Evolutionary conservation across 2,329 filamentous ascomycete species (phyloP), one percentile per base, ranked within the genome.

Genomic region (Lecanicillium sp.): DNA sequence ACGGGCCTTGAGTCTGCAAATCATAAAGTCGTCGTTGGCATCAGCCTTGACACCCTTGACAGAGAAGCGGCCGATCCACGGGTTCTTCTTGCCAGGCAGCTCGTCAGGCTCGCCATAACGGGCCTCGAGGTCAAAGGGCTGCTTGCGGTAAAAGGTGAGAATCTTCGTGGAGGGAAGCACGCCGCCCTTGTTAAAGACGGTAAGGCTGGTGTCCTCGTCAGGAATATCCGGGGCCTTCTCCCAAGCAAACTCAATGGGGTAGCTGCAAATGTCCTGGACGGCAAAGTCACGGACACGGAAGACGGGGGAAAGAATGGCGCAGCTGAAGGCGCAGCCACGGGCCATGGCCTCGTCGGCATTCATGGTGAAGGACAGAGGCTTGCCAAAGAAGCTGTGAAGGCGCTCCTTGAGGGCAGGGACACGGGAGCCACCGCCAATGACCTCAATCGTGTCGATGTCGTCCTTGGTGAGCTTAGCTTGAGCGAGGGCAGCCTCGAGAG

Each of bases 211-310:
- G 62, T 96, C 92, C 73, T 98, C 92, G 54, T 98, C 92, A 18
- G 92, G 92, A 52, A 98, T 98, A 56, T 98, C 92, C 43, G 88
- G 80, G 18, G 90, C 94, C 74, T 96, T 94, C 73, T 98, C 92
- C 92, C 92, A 98, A 38, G 83, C 85, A 64, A 98, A 98, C 62
- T 98, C 90, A 61, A 98, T 94, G 35, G 92, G 92, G 70, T 96
- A 98, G 71, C 82, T 87, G 67, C 95, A 86, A 54, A 96, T 90
- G 64, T 98, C 92, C 73, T 96, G 88, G 44, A 96, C 83, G 51
- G 88, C 80, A 66, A 98, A 98, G 71, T 98, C 92, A 56, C 92
- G 88, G 58, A 98, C 92, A 61, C 90, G 88, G 83, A 98, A 96
- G 50, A 94, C 85, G 33, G 92, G 92, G 0, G 92, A 96, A 40